Evolutionary conservation across 495 filamentous ascomycete species (phyloP).

Genomic region (Penicillium bovifimosum): DNA sequence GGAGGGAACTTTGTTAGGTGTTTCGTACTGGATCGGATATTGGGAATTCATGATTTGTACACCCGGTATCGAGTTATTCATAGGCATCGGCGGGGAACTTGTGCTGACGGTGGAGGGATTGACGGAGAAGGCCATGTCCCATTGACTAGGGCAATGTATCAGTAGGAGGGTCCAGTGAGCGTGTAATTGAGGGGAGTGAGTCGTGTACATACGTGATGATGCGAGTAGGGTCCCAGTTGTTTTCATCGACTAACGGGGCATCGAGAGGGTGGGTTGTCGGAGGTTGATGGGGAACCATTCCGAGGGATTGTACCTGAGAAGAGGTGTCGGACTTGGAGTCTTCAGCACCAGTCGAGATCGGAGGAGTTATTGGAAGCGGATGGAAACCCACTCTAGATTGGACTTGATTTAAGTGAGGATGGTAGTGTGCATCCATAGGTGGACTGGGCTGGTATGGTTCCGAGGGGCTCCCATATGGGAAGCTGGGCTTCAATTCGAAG

Average conservation of each 20-base stretch:
- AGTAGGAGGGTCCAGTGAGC: conserved; percentile 23
- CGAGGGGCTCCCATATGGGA: conserved; percentile 81
- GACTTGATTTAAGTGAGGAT: conserved; percentile 32
- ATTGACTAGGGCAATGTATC: conserved; percentile 55
- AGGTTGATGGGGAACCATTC: conserved; percentile 58
- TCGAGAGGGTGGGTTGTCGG: conserved; percentile 42
- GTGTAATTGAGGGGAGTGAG: neutral
- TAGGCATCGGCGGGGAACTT: conserved; percentile 44
- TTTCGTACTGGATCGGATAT: conserved; percentile 38
- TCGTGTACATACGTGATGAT: conserved; percentile 79
- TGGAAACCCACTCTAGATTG: conserved; percentile 69
- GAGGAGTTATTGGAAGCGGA: conserved; percentile 73
- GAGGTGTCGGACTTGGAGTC: conserved; percentile 72
- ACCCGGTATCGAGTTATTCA: conserved; percentile 29
- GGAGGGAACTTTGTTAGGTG: conserved; percentile 29
- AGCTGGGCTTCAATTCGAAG: conserved; percentile 82
- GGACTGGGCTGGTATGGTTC: conserved; percentile 59
- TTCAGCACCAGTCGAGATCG: conserved; percentile 68
- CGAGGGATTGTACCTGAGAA: conserved; percentile 69
- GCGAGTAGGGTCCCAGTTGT: conserved; percentile 83
- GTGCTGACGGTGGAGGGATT: conserved; percentile 43
- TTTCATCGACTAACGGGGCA: conserved; percentile 59
- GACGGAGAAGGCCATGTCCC: conserved; percentile 86
- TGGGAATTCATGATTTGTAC: conserved; percentile 29
- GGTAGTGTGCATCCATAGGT: conserved; percentile 45